These are phyloP conservation scores for Chlorella sp. DNA, from an alignment of 139 green algal species.

Conservation along the genomic window DNA sequence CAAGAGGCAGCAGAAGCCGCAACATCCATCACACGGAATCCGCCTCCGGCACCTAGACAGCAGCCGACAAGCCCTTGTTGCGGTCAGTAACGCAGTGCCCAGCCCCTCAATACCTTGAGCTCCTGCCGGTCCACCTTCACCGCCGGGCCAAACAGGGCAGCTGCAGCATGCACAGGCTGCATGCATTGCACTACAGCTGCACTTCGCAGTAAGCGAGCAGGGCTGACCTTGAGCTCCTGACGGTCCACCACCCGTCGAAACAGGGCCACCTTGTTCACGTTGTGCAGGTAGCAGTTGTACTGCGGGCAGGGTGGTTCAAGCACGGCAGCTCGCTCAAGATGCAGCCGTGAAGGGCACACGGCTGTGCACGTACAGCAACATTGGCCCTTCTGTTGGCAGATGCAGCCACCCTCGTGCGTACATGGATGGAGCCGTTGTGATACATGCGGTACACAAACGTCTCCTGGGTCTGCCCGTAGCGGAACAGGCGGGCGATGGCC, in stretches of 20 bases:
- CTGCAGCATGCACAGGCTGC: too few species aligned
- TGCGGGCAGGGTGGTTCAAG: background rate
- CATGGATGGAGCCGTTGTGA: slow-evolving; percentile 48
- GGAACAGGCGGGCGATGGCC: slow-evolving; percentile 62
- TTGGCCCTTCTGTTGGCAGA: background rate
- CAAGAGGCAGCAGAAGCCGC: too few species aligned
- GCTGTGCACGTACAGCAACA: background rate
- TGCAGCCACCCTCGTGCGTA: background rate
- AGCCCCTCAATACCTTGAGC: background rate
- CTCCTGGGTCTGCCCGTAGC: slow-evolving; percentile 55
- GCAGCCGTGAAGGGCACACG: background rate
- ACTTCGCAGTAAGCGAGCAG: too few species aligned
- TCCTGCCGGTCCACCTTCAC: too few species aligned
- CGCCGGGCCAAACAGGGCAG: too few species aligned
- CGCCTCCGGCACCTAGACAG: too few species aligned
- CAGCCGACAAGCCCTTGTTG: too few species aligned
- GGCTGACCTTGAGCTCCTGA: background rate
- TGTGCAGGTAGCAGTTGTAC: slow-evolving; percentile 34
- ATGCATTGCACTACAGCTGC: too few species aligned
- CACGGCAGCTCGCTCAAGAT: background rate
- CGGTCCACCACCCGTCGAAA: slow-evolving; percentile 26
- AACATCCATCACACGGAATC: too few species aligned
- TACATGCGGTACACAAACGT: slow-evolving; percentile 64
- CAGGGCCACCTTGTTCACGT: slow-evolving; percentile 31
- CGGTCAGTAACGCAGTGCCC: too few species aligned